A percentile compares a stretch with the other conserved stretches of the same genome.
Conservation (phyloP, 768 basidiomycete species). For the Mycena polygramma region DNA sequence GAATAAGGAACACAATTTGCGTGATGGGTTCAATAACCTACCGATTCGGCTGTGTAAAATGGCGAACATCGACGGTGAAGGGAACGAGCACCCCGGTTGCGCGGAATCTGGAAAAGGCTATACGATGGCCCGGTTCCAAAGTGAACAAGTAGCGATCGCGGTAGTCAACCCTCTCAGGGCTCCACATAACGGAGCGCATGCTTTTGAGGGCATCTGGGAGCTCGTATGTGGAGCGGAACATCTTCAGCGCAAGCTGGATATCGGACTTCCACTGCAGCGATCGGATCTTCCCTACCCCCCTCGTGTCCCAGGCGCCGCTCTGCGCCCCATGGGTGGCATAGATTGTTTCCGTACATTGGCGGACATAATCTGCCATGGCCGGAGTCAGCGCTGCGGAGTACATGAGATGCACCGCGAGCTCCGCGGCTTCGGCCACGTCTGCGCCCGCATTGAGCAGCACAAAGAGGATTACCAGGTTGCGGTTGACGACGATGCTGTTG, state of each 20-base stretch:
- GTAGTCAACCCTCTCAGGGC: conserved; percentile 50
- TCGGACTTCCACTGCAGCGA: conserved; percentile 48
- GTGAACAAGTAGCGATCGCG: conserved; percentile 55
- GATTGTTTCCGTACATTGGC: conserved; percentile 50
- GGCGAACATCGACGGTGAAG: conserved; percentile 48
- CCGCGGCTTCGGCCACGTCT: conserved; percentile 45
- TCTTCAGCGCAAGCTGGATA: conserved; percentile 10
- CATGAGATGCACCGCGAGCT: conserved; percentile 57
- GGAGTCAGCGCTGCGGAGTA: conserved; percentile 55
- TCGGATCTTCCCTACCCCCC: conserved; percentile 51
- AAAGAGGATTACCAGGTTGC: conserved; percentile 51
- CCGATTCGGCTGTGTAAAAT: conserved; percentile 57
- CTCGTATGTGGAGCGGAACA: conserved; percentile 8
- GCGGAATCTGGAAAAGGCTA: conserved; percentile 53
- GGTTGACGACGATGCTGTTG: conserved; percentile 52
- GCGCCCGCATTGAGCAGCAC: conserved; percentile 50
- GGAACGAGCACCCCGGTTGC: conserved; percentile 56
- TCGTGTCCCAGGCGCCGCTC: conserved; percentile 41
- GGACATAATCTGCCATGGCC: conserved; percentile 50
- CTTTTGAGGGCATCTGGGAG: background rate
- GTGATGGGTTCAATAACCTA: conserved; percentile 29
- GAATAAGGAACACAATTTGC: background rate
- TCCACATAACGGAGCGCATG: conserved; percentile 4
- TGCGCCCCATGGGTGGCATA: conserved; percentile 42
- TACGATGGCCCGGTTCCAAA: conserved; percentile 57